Percentiles rank a stretch among this genome's conserved stretches.
These are phyloP conservation scores for Leptographium radiaticola DNA, from an alignment of 2,329 filamentous ascomycete genomes.

Conservation along the genomic window DNA sequence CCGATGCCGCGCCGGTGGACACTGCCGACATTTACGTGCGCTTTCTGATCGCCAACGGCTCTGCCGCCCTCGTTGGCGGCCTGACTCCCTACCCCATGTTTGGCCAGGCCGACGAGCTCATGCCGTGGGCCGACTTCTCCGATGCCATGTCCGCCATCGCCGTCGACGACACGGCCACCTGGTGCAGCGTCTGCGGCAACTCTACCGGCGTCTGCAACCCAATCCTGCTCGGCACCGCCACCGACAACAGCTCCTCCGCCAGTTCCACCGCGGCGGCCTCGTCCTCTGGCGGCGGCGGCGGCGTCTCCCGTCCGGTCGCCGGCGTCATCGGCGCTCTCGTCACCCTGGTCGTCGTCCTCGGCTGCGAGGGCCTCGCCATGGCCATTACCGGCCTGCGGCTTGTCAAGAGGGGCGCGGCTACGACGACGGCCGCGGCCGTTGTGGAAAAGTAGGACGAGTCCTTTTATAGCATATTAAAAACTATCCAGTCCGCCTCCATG, in stretches of 20 bases:
- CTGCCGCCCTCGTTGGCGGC: slow-evolving; percentile 38
- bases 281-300: slow-evolving; percentile 18
- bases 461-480: too few relatives aligned
- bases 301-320: slow-evolving; percentile 57
- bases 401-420: slow-evolving; percentile 26
- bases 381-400: slow-evolving; percentile 30
- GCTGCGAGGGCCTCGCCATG: slow-evolving; percentile 29
- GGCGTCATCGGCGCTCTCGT: slow-evolving; percentile 70
- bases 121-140: slow-evolving; percentile 60
- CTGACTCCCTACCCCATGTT: slow-evolving; percentile 39
- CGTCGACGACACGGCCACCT: slow-evolving; percentile 48
- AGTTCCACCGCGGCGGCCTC: slow-evolving; percentile 11
- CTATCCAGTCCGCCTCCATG: too few relatives aligned
- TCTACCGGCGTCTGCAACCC: slow-evolving; percentile 51
- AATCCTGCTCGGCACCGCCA: slow-evolving; percentile 14
- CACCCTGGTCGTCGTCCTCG: slow-evolving; percentile 36
- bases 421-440: slow-evolving; percentile 4
- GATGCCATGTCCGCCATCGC: slow-evolving; percentile 51
- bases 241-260: slow-evolving; percentile 12
- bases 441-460: too few relatives aligned
- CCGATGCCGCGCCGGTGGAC: slow-evolving; percentile 18
- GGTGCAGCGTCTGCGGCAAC: slow-evolving; percentile 69
- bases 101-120: slow-evolving; percentile 37
- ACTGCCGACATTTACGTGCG: slow-evolving; percentile 39
- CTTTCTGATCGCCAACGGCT: slow-evolving; percentile 49